Percentiles rank a stretch among this genome's conserved stretches.
Conservation (phyloP, 345 rosid species). For the Populus tremula region DNA sequence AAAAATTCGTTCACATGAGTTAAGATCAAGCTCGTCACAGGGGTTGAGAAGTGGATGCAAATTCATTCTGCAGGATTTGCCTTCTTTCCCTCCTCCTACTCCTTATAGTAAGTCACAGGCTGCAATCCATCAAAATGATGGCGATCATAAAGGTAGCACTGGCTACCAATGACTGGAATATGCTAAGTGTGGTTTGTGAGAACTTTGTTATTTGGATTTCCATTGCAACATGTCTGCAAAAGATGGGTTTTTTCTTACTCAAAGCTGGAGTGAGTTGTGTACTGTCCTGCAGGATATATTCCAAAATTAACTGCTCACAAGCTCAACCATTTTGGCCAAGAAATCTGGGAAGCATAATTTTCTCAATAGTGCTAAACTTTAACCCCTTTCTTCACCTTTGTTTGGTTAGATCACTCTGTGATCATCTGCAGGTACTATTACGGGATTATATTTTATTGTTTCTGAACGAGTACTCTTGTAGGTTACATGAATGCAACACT, state of each 20-base stretch:
- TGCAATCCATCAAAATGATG: conserved; percentile 7
- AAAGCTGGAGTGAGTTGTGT: neutral
- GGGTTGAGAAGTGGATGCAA: conserved; percentile 22
- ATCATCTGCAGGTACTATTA: neutral
- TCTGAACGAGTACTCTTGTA: neutral
- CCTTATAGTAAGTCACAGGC: conserved; percentile 28
- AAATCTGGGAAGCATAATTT: conserved; percentile 8
- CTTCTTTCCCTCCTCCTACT: conserved; percentile 30
- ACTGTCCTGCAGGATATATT: neutral
- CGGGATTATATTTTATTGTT: no score
- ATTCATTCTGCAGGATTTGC: conserved; percentile 19
- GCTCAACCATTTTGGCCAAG: neutral
- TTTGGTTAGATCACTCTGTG: neutral
- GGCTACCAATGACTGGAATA: neutral
- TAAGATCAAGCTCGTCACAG: conserved; percentile 17
- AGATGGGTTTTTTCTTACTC: neutral
- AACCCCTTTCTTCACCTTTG: neutral
- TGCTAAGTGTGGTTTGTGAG: neutral
- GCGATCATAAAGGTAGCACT: neutral
- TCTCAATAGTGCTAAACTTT: neutral
- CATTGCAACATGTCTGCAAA: neutral
- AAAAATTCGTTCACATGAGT: conserved; percentile 17
- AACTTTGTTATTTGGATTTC: neutral
- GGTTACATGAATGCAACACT: neutral
- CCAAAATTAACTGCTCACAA: neutral